Evolutionary conservation across 257 asterid species (phyloP).

Genomic region (Scutellaria minor): DNA sequence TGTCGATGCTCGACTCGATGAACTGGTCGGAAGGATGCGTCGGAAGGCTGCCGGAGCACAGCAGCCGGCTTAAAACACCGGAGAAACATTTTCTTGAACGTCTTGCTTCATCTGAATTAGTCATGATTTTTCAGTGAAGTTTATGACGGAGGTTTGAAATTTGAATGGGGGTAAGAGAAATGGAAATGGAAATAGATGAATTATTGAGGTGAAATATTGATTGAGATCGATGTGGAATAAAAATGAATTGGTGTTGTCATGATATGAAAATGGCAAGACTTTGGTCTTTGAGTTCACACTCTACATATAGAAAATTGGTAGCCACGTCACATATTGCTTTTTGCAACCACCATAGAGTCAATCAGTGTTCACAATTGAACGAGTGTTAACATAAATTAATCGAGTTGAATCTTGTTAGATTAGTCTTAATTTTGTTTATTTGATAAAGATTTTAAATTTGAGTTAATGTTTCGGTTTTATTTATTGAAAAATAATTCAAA

Average conservation of each 20-base stretch:
- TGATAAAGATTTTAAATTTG: too few relatives aligned
- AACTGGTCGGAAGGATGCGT: slow-evolving; percentile 58
- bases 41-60: slow-evolving; percentile 54
- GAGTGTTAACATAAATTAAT: neutral
- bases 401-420: neutral
- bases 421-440: neutral
- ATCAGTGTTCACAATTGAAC: slow-evolving; percentile 11
- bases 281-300: slow-evolving; percentile 35
- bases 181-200: slow-evolving; percentile 25
- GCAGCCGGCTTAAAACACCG: slow-evolving; percentile 38
- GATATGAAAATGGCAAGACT: slow-evolving; percentile 16
- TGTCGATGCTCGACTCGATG: slow-evolving; percentile 4
- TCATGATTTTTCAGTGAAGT: slow-evolving; percentile 20
- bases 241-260: neutral
- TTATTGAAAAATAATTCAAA: too few relatives aligned
- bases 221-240: neutral
- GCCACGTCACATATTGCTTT: neutral
- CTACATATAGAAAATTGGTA: neutral
- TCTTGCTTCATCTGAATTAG: slow-evolving; percentile 25
- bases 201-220: slow-evolving; percentile 4
- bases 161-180: slow-evolving; percentile 1
- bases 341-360: neutral
- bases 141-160: neutral
- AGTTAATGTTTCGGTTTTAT: too few relatives aligned
- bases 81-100: slow-evolving; percentile 43